A percentile compares a stretch with the other conserved stretches of the same genome.
phyloP scores from a whole-genome alignment of 805 yeast species.

The Priceomyces melissophilus region DNA sequence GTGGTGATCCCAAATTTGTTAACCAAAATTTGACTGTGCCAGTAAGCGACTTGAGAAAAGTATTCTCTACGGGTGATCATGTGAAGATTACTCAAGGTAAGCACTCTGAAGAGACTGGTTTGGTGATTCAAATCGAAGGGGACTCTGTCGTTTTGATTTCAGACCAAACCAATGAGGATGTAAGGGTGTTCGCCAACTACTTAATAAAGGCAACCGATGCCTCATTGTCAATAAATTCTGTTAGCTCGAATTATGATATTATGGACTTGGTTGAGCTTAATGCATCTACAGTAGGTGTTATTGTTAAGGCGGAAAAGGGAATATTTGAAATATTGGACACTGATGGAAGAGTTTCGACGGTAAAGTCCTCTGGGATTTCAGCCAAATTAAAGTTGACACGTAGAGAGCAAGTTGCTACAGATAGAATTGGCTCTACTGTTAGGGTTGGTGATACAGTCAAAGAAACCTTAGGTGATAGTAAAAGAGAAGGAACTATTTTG shows the following conservation, averaged over 20 bases:
- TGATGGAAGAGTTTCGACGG: conserved; percentile 70
- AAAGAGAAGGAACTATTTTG: conserved; percentile 81
- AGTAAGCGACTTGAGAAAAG: conserved; percentile 73
- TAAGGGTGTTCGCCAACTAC: conserved; percentile 90
- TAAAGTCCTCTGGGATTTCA: conserved; percentile 79
- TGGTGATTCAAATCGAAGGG: conserved; percentile 76
- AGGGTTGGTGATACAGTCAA: conserved; percentile 91
- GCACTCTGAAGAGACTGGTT: conserved; percentile 90
- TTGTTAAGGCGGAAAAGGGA: conserved; percentile 86
- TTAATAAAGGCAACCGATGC: conserved; percentile 90
- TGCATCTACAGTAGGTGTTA: conserved; percentile 82
- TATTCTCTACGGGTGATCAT: conserved; percentile 89
- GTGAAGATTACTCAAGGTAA: conserved; percentile 90
- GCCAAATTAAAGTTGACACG: conserved; percentile 63
- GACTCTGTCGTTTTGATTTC: conserved; percentile 88
- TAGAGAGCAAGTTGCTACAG: conserved; percentile 81
- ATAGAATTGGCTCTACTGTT: conserved; percentile 77
- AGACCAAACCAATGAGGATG: conserved; percentile 83
- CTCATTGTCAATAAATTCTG: conserved; percentile 50
- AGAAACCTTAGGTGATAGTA: conserved; percentile 62
- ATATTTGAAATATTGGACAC: conserved; percentile 75
- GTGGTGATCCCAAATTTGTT: conserved; percentile 54
- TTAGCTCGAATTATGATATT: conserved; percentile 75
- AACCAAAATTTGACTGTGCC: conserved; percentile 76
- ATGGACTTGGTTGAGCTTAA: conserved; percentile 88